Percentiles rank a stretch among this genome's conserved stretches.
phyloP scores from a whole-genome alignment of 2,329 filamentous ascomycete species.

The Talaromyces sp. region DNA sequence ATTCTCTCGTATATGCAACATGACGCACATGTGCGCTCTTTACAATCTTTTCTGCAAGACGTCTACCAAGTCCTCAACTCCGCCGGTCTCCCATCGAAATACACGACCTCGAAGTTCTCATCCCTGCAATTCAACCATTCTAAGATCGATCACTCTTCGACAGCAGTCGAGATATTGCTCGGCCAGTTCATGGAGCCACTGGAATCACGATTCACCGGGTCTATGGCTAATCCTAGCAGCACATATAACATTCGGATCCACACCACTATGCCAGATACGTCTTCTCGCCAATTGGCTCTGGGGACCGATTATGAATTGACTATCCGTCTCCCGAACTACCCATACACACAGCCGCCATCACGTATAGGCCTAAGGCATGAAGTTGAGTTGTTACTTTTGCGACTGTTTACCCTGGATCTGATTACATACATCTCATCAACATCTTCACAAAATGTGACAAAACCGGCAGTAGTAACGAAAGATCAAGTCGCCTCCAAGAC shows the following conservation, averaged over 20 bases:
- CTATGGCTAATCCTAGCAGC: conserved; percentile 33
- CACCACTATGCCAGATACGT: conserved; percentile 32
- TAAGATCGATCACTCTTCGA: conserved; percentile 11
- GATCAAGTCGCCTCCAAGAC: background rate
- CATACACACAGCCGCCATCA: conserved; percentile 32
- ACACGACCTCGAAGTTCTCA: conserved; percentile 27
- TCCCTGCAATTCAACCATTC: conserved; percentile 20
- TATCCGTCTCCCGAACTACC: conserved; percentile 31
- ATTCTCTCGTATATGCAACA: conserved; percentile 56
- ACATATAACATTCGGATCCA: conserved; percentile 39
- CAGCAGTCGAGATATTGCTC: conserved; percentile 40
- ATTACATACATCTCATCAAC: conserved; percentile 30
- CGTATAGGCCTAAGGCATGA: conserved; percentile 34
- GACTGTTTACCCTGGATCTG: conserved; percentile 40
- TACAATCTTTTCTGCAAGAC: conserved; percentile 33
- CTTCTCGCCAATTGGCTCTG: conserved; percentile 19
- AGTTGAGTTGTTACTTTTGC: conserved; percentile 32
- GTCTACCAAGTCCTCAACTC: conserved; percentile 31
- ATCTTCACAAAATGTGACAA: conserved; percentile 4
- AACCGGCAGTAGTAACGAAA: background rate
- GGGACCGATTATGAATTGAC: conserved; percentile 40
- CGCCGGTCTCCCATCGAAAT: conserved; percentile 32
- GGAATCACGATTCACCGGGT: conserved; percentile 41
- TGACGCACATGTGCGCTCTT: conserved; percentile 32
- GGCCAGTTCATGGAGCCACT: conserved; percentile 42